Base-by-base conservation (phyloP, 805 yeast genomes). In the Kluyveromyces wickerhamii region DNA sequence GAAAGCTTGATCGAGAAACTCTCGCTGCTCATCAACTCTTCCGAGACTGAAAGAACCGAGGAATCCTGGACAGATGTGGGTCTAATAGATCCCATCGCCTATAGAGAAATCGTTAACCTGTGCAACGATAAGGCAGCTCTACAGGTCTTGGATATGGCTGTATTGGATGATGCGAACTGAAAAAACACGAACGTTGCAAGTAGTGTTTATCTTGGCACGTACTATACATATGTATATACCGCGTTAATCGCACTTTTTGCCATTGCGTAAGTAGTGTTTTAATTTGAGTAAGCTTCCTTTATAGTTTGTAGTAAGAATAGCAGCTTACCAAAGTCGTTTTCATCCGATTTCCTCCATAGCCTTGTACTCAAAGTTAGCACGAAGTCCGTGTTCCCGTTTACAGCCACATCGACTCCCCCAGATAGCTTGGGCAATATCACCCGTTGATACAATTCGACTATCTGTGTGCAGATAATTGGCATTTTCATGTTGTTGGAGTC, bases 101-200 rank as follows among this genome's bases (percentile, higher is more conserved):
- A 83, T 55, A 71, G 87, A 44, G 77, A 72, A 9, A 59, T 88
- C 16, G 80, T 79, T 2, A 79, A 75, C 32, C 44, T 79, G 5
- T 69, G 82, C 35, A 69, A 65, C 36, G 60, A 72, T 18, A 66
- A 67, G 37, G 92, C 86, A 2, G 63, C 74, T 2, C 67, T 87
- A 4, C 95, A 88, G 56, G 92, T 88, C 6, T 60, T 88, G 40
- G 95, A 86, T 47, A 79, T 83, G 81, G 89, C 94, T 11, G 95
- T 84, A 8, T 68, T 80, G n/a, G 77, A 74, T 41, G 79, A 77
- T 37, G 66, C 41, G n/a, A 34, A 21, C 11, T 28, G 35, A 12
- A 10, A 7, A 7, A 5, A 23, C 7, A 7, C n/a, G n/a, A n/a
- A n/a, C n/a, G n/a, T n/a, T n/a, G n/a, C n/a, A n/a, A n/a, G n/a